Evolutionary conservation across 257 asterid genomes (phyloP).

Genomic region (Solanum lignicaule): DNA sequence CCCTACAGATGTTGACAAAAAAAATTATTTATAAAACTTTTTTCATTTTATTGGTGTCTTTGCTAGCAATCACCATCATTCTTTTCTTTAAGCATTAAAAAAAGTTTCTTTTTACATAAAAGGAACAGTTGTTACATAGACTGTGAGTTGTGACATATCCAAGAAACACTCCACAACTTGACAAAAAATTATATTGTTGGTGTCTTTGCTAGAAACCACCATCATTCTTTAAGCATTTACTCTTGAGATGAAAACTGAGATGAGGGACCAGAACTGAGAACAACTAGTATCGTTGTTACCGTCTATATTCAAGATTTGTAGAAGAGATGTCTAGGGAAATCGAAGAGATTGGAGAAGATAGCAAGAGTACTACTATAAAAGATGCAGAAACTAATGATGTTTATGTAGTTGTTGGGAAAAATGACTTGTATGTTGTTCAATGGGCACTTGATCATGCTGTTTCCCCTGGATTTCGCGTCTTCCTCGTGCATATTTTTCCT

Average conservation of each 20-base stretch:
- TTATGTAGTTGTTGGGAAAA: constrained; percentile 66
- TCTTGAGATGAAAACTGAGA: background rate
- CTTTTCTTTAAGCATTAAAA: background rate
- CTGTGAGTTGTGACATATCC: background rate
- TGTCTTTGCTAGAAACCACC: background rate
- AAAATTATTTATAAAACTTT: background rate
- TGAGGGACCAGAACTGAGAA: background rate
- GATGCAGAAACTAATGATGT: constrained; percentile 36
- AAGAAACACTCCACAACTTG: background rate
- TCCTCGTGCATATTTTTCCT: constrained; percentile 53
- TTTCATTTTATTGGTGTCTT: background rate
- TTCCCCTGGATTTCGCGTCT: constrained; percentile 38
- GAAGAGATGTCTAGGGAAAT: constrained; percentile 48
- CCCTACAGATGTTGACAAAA: background rate
- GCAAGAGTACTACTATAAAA: constrained; percentile 1
- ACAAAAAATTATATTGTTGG: background rate
- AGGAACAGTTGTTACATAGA: background rate
- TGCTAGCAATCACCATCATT: background rate
- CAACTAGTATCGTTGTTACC: background rate
- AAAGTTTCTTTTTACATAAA: background rate
- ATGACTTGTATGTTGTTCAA: constrained; percentile 52
- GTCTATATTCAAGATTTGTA: background rate
- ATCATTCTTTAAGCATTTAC: background rate
- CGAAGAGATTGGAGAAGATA: constrained; percentile 56
- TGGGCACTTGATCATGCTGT: constrained; percentile 64